These are phyloP conservation scores for Aquilaria yunnanensis DNA, from an alignment of 345 rosid species.

Conservation along the genomic window DNA sequence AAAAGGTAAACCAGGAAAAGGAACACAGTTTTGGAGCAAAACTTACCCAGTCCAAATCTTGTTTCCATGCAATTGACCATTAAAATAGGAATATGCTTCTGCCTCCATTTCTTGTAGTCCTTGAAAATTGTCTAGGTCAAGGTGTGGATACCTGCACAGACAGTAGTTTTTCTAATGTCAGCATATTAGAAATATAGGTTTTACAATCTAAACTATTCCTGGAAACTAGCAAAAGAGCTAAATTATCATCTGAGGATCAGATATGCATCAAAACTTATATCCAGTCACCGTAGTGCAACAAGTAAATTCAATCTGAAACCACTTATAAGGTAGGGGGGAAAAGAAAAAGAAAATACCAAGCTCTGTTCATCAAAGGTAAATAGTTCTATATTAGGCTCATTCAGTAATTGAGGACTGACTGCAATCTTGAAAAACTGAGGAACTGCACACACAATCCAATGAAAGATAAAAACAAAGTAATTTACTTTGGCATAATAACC, in stretches of 20 bases:
- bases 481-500: constrained; percentile 83
- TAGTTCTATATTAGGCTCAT: too few relatives aligned
- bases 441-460: not conserved
- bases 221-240: not conserved
- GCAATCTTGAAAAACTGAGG: too few relatives aligned
- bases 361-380: too few relatives aligned
- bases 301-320: not conserved
- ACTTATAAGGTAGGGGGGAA: too few relatives aligned
- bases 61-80: constrained; percentile 76
- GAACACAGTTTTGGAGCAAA: not conserved
- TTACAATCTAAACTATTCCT: constrained; percentile 3
- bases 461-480: constrained; percentile 3
- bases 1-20: constrained; percentile 1
- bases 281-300: not conserved
- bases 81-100: constrained; percentile 64
- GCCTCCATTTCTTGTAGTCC: constrained; percentile 54
- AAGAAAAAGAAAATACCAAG: too few relatives aligned
- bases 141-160: constrained; percentile 47
- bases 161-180: constrained; percentile 14
- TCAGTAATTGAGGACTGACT: too few relatives aligned
- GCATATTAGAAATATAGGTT: constrained; percentile 3
- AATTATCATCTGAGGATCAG: not conserved
- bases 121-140: constrained; percentile 53
- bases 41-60: constrained; percentile 87
- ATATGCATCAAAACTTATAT: not conserved